Percentiles rank a stretch among this genome's conserved stretches.
phyloP scores from a whole-genome alignment of 768 basidiomycete genomes.

The Lyophyllum semitale region DNA sequence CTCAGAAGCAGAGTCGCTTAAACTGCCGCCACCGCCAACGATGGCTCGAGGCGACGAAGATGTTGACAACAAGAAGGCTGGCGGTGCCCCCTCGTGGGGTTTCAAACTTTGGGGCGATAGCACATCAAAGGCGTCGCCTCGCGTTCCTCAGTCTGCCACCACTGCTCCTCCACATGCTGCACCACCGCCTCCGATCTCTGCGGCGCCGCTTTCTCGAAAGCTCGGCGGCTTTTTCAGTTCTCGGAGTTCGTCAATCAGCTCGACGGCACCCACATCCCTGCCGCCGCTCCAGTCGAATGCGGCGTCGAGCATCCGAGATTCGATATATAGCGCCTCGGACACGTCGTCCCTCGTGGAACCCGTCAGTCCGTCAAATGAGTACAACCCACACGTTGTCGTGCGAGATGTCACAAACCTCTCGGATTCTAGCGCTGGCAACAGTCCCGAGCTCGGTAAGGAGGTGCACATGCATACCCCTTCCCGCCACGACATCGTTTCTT shows the following conservation, averaged over 20 bases:
- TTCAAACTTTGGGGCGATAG: slow-evolving; percentile 70
- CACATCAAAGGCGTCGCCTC: slow-evolving; percentile 22
- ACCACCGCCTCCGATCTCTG: slow-evolving; percentile 27
- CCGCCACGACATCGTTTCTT: not conserved
- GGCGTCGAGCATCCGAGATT: slow-evolving; percentile 33
- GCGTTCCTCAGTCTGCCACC: slow-evolving; percentile 26
- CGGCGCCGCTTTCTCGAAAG: slow-evolving; percentile 60
- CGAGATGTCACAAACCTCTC: slow-evolving; percentile 31
- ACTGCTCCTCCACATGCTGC: slow-evolving; percentile 28
- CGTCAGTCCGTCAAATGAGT: slow-evolving; percentile 51
- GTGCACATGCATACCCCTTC: slow-evolving; percentile 5
- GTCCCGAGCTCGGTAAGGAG: slow-evolving; percentile 18
- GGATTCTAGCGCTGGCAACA: slow-evolving; percentile 18
- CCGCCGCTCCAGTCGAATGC: slow-evolving; percentile 36
- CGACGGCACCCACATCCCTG: slow-evolving; percentile 20
- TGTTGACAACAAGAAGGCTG: slow-evolving; percentile 30
- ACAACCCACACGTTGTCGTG: slow-evolving; percentile 29
- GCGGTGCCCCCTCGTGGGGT: slow-evolving; percentile 47
- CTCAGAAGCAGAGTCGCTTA: slow-evolving; percentile 24
- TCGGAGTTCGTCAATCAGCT: slow-evolving; percentile 31
- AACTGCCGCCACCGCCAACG: slow-evolving; percentile 43
- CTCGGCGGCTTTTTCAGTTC: slow-evolving; percentile 72
- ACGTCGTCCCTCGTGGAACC: slow-evolving; percentile 60
- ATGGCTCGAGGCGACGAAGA: slow-evolving; percentile 41
- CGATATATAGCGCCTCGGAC: slow-evolving; percentile 57